Percentiles rank a stretch among this genome's conserved stretches.
phyloP scores from a whole-genome alignment of 2,329 filamentous ascomycete species.

The Aspergillus vadensis region DNA sequence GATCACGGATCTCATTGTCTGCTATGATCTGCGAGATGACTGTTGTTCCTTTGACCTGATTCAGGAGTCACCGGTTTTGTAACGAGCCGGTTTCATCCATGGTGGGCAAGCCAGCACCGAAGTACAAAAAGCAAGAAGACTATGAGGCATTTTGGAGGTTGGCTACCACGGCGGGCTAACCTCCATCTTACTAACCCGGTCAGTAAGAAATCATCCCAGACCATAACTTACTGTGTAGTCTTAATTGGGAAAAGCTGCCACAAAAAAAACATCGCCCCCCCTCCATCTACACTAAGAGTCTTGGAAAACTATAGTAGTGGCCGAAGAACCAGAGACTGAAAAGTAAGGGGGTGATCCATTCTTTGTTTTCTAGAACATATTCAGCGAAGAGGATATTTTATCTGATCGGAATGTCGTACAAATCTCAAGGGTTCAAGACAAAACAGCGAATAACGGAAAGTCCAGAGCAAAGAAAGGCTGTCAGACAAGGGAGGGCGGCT shows the following conservation, averaged over 20 bases:
- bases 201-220: slow-evolving; percentile 4
- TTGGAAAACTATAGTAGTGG: background rate
- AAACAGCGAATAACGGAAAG: slow-evolving; percentile 10
- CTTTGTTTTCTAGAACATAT: slow-evolving; percentile 8
- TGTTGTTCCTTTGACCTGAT: background rate
- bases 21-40: background rate
- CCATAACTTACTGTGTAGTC: background rate
- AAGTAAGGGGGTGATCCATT: slow-evolving; percentile 2
- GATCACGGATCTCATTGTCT: slow-evolving; percentile 1
- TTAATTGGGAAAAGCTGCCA: background rate
- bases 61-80: slow-evolving; percentile 5
- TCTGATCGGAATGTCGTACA: slow-evolving; percentile 21
- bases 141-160: slow-evolving; percentile 13
- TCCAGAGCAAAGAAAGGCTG: background rate
- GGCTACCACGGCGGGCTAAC: slow-evolving; percentile 7
- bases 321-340: background rate
- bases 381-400: slow-evolving; percentile 6
- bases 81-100: slow-evolving; percentile 11
- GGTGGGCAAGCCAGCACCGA: slow-evolving; percentile 2
- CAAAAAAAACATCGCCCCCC: background rate
- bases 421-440: slow-evolving; percentile 11
- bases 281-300: background rate
- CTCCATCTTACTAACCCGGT: slow-evolving; percentile 10
- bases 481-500: background rate
- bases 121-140: background rate